Evolutionary conservation across 306 rosid genomes (phyloP).

Genomic region (Comarum palustre): DNA sequence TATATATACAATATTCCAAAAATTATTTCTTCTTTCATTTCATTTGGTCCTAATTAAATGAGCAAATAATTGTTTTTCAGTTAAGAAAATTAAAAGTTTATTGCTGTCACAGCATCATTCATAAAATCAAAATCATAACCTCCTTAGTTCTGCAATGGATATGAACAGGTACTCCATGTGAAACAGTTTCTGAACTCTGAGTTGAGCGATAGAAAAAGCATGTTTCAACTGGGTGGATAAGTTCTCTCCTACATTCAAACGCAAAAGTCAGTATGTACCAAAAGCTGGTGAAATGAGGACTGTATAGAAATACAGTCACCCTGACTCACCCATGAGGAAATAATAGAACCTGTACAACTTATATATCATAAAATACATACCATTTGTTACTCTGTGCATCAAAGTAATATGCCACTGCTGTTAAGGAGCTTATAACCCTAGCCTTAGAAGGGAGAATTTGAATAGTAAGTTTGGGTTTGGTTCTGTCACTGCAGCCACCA

Average conservation of each 20-base stretch:
- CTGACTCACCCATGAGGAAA: slow-evolving; percentile 1
- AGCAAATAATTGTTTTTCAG: background rate
- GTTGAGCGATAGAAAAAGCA: slow-evolving; percentile 60
- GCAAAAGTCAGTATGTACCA: slow-evolving; percentile 11
- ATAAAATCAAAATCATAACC: slow-evolving; percentile 43
- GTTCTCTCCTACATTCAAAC: slow-evolving; percentile 60
- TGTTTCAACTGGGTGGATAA: slow-evolving; percentile 68
- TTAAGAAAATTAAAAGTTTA: background rate
- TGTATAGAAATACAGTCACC: background rate
- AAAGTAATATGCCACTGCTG: slow-evolving; percentile 52
- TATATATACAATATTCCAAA: no score
- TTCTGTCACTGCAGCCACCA: slow-evolving; percentile 44
- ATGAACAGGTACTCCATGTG: slow-evolving; percentile 60
- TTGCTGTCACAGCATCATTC: slow-evolving; percentile 24
- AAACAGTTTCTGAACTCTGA: slow-evolving; percentile 43
- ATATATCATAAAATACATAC: slow-evolving; percentile 39
- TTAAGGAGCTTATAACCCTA: slow-evolving; percentile 69
- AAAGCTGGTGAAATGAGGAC: slow-evolving; percentile 17
- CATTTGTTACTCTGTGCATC: slow-evolving; percentile 62
- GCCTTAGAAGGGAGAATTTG: slow-evolving; percentile 59
- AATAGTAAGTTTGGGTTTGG: slow-evolving; percentile 51
- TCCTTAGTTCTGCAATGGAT: slow-evolving; percentile 63
- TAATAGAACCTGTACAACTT: slow-evolving; percentile 23
- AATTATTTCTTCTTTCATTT: background rate
- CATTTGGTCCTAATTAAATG: background rate